Evolutionary conservation across 192 early-diverging fungal genomes (phyloP).

Genomic region (Rhizophagus sp.): DNA sequence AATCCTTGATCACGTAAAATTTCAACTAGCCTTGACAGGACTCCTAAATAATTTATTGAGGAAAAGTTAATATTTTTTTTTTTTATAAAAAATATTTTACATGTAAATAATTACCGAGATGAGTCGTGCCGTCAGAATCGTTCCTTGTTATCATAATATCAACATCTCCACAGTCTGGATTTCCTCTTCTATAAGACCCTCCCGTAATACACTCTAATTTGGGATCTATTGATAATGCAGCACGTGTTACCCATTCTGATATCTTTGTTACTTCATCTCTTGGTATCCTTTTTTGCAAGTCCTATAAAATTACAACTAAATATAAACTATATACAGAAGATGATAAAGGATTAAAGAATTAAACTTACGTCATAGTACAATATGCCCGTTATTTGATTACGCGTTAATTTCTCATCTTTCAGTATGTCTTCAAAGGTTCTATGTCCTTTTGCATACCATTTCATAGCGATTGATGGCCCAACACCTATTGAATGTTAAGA

Average conservation of each 20-base stretch:
- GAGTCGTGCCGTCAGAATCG: neutral
- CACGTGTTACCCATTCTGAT: neutral
- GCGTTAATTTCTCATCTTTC: slow-evolving; percentile 6
- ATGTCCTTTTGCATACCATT: slow-evolving; percentile 13
- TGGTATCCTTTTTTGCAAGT: neutral
- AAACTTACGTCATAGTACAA: slow-evolving; percentile 3
- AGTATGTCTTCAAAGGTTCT: slow-evolving; percentile 8
- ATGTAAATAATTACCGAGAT: neutral
- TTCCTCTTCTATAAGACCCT: neutral
- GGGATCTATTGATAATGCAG: neutral
- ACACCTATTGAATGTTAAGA: neutral
- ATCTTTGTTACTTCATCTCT: slow-evolving; percentile 3
- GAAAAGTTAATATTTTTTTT: neutral
- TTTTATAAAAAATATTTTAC: too few relatives aligned
- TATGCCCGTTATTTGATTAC: neutral
- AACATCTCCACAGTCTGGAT: slow-evolving; percentile 1
- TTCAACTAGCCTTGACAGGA: neutral
- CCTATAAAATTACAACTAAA: neutral
- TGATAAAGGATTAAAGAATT: neutral
- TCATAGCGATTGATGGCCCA: neutral
- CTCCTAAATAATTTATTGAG: neutral
- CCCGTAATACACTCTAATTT: neutral
- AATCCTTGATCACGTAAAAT: neutral
- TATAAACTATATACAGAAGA: neutral
- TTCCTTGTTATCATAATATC: slow-evolving; percentile 10